Evolutionary conservation across 2,329 filamentous ascomycete species (phyloP), one percentile per base, ranked within the genome.

Genomic region (Diplocarpon mali): DNA sequence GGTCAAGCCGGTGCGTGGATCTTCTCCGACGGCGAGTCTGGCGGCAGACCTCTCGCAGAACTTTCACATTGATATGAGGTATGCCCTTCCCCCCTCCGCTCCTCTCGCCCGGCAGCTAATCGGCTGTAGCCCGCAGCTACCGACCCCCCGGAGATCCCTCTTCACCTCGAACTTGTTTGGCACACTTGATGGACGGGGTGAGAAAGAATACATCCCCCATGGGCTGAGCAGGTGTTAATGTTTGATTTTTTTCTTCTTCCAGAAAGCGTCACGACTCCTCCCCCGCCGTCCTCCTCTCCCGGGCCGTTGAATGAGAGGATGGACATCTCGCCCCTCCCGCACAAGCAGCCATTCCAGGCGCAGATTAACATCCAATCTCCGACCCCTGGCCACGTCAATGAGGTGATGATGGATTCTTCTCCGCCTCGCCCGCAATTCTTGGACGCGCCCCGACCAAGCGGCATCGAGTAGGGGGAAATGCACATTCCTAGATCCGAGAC

Each of bases 41-140:
- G 90, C 89, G 35, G 89, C 88, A 50, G 92, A 98, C 67, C 74
- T 96, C 57, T 95, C 89, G 47, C 88, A 95, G 63, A 98, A 96
- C 70, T 94, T 96, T 64, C 85, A 90, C 62, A 85, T 96, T 63
- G 89, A 95, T 66, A 87, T 83, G 61, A 95, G 89, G 90, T 95
- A 71, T 56, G 75, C 3, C 11, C 30, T 24, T 15, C 9, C 32
- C 13, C 37, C 24, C 16, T 5, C 17, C 20, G 16, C 30, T 40
- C 17, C 37, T 37, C 53, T 38, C 28, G 48, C 32, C 13, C 38
- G 20, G 32, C 44, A 24, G 32, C 44, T 49, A n/a, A 52, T 35
- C 45, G 29, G 14, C 38, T 2, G 28, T 65, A 94, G 87, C 65
- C 87, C 87, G 29, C 81, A 85, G 64, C 73, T 89, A 54, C 82